phyloP scores from a whole-genome alignment of 371 early-diverging fungal species.

The Lichtheimia corymbifera region DNA sequence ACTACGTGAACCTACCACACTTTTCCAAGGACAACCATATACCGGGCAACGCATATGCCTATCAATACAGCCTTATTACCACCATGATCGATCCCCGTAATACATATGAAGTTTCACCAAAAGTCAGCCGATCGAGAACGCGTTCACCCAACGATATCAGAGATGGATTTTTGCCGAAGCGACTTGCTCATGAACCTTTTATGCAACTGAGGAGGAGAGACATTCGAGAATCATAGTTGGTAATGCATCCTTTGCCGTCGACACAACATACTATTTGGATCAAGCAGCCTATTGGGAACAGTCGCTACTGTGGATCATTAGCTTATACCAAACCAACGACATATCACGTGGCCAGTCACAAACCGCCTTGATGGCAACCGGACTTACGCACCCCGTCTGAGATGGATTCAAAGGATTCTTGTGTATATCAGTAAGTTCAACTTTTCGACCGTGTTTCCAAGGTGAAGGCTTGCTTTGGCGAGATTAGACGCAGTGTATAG shows the following conservation, averaged over 20 bases:
- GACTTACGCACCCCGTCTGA: conserved; percentile 3
- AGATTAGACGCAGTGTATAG: conserved; percentile 2
- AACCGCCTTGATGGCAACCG: conserved; percentile 15
- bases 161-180: background rate
- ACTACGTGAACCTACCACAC: background rate
- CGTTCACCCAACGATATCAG: conserved; percentile 1
- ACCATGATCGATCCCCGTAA: background rate
- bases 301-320: conserved; percentile 12
- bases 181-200: background rate
- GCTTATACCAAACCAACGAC: conserved; percentile 13
- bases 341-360: conserved; percentile 20
- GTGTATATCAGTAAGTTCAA: conserved; percentile 2
- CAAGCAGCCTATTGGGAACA: conserved; percentile 1
- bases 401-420: conserved; percentile 12
- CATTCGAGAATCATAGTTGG: background rate
- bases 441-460: conserved; percentile 10
- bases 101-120: background rate
- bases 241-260: background rate
- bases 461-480: conserved; percentile 16
- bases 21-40: too few relatives aligned
- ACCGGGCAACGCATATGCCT: conserved; percentile 7
- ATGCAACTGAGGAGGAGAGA: background rate
- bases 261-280: background rate
- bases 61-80: conserved; percentile 1
- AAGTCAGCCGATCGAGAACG: background rate